phyloP scores from a whole-genome alignment of 202 grass and related monocot species.

The Carex sylvatica region DNA sequence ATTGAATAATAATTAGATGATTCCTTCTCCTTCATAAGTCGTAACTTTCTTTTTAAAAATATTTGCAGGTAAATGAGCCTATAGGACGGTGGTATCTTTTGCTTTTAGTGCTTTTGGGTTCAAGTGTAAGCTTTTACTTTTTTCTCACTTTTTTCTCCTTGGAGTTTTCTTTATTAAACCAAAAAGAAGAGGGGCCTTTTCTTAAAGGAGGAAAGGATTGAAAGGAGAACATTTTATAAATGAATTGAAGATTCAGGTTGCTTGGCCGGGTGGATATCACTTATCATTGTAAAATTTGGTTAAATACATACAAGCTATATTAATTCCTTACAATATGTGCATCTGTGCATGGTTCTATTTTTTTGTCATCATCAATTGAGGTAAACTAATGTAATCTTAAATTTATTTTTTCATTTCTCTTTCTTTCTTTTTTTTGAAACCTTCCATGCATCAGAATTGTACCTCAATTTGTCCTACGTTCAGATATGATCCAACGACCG shows the following conservation, averaged over 20 bases:
- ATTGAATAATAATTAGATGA: background rate
- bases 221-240: background rate
- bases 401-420: background rate
- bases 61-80: constrained; percentile 21
- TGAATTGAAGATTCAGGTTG: constrained; percentile 25
- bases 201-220: background rate
- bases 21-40: background rate
- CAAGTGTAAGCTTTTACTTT: constrained; percentile 35
- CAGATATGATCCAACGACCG: too few relatives aligned
- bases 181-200: constrained; percentile 15
- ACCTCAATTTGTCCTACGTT: background rate
- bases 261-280: background rate
- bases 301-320: constrained; percentile 13
- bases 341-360: background rate
- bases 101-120: constrained; percentile 34
- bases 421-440: background rate
- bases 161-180: constrained; percentile 20
- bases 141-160: constrained; percentile 25
- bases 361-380: background rate
- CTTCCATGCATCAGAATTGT: background rate
- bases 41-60: background rate
- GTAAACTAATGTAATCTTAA: background rate
- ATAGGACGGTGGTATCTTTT: constrained; percentile 25
- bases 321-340: background rate
- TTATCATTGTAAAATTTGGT: constrained; percentile 21